Conservation (phyloP, 441 rosid species). For the Gossypium schwendimanii region DNA sequence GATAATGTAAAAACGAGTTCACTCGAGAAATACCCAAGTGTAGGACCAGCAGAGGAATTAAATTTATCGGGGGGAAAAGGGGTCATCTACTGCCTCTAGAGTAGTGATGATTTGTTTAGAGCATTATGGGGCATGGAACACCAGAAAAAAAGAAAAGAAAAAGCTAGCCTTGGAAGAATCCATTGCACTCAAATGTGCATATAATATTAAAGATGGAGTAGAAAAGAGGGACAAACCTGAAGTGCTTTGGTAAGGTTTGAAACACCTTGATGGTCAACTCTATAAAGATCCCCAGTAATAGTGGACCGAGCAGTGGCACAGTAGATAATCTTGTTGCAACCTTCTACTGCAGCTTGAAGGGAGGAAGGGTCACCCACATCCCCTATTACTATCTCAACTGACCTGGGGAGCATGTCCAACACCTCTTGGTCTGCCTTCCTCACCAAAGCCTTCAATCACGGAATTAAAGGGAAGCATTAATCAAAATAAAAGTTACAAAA, state of each 20-base stretch:
- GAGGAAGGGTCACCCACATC: constrained; percentile 87
- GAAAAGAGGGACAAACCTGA: constrained; percentile 32
- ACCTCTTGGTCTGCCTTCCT: constrained; percentile 69
- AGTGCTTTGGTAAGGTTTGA: constrained; percentile 83
- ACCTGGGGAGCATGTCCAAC: constrained; percentile 74
- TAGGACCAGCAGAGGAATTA: not conserved
- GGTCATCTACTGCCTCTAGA: not conserved
- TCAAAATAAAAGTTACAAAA: not conserved
- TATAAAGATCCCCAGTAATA: constrained; percentile 74
- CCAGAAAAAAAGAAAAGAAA: not conserved
- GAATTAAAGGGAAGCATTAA: not conserved
- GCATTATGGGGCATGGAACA: not conserved
- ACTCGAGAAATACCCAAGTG: not conserved
- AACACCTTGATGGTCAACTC: constrained; percentile 91
- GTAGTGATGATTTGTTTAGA: not conserved
- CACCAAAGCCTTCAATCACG: constrained; percentile 51
- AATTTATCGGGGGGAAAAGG: not conserved
- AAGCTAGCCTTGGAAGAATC: not conserved
- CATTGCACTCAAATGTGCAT: not conserved
- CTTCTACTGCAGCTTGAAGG: constrained; percentile 61
- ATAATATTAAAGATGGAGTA: not conserved
- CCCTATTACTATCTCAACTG: constrained; percentile 76
- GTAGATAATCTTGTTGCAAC: constrained; percentile 83
- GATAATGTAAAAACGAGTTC: not conserved
- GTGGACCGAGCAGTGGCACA: constrained; percentile 95